phyloP scores from a whole-genome alignment of 305 asterid genomes.

The Rubia balearica region DNA sequence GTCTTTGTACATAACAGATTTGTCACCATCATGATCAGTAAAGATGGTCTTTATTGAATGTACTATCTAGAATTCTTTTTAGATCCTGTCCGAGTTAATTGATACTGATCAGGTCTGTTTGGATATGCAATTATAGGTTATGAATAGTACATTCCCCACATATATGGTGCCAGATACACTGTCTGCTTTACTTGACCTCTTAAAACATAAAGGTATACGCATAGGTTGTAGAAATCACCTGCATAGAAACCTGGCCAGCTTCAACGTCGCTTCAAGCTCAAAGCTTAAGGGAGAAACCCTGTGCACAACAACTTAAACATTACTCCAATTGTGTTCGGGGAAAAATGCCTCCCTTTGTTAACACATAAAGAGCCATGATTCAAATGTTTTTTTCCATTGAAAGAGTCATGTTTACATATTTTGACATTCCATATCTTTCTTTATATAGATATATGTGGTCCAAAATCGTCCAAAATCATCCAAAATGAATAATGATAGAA shows the following conservation, averaged over 20 bases:
- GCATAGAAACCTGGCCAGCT: conserved; percentile 95
- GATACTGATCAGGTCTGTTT: background rate
- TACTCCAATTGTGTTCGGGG: background rate
- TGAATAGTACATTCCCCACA: background rate
- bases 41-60: too few species aligned
- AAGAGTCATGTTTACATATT: too few species aligned
- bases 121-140: background rate
- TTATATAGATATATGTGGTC: too few species aligned
- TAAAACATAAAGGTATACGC: background rate
- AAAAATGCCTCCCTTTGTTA: background rate
- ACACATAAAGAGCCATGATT: too few species aligned
- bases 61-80: background rate
- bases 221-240: conserved; percentile 37
- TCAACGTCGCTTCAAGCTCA: conserved; percentile 94
- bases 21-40: too few species aligned
- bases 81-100: background rate
- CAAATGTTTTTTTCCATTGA: too few species aligned
- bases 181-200: background rate
- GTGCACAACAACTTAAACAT: conserved; percentile 26
- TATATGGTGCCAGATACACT: background rate
- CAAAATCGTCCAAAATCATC: too few species aligned
- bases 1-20: too few species aligned
- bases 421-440: too few species aligned
- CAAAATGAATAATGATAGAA: too few species aligned
- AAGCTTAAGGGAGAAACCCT: conserved; percentile 98